Evolutionary conservation across 2,329 filamentous ascomycete genomes (phyloP), one percentile per base, ranked within the genome.

Genomic region (Aureobasidium sp.): DNA sequence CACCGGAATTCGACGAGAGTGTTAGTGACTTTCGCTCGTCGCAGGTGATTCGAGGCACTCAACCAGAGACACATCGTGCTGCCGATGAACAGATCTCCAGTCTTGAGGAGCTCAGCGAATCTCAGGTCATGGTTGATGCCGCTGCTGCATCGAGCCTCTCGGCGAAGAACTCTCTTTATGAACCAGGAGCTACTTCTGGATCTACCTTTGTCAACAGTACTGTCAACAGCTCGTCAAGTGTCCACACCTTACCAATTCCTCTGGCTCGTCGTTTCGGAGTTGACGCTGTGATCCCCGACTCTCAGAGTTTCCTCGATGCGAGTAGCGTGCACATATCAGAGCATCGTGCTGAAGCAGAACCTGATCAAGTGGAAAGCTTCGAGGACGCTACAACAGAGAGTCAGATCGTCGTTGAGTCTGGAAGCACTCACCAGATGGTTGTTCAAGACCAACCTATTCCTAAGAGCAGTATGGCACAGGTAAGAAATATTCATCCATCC

Each of bases 261-360:
- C 14, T 31, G 37, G 8, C 22, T 8, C 49, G 29, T 14, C 49
- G 52, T 17, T 64, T 64, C 27, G 64, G 62, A 11, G 53, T 63
- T 15, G 63, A 62, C 11, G 49, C 64, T 9, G 49, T 67, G 1
- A 63, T 68, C 4, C 68, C 66, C 11, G 68, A 70, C 27, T 70
- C 68, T 12, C 69, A 68, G 27, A 67, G 65, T 47, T 63, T 37
- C 12, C 27, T 49, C 1, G 57, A 60, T n/a, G 57, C 22, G 6
- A 60, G 45, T n/a, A 60, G 57, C 17, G 9, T 49, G 15, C 45
- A 51, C 36, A 22, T 60, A 5, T 60, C 57, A n/a, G 57, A 51
- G 25, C 45, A 47, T 8, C 55, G 34, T 3, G 25, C 29, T 12
- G 42, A 37, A n/a, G 27, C 20, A 17, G 15, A 27, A 41, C 22